Conservation (phyloP, 768 basidiomycete species). For the Psilocybe cubensis region DNA sequence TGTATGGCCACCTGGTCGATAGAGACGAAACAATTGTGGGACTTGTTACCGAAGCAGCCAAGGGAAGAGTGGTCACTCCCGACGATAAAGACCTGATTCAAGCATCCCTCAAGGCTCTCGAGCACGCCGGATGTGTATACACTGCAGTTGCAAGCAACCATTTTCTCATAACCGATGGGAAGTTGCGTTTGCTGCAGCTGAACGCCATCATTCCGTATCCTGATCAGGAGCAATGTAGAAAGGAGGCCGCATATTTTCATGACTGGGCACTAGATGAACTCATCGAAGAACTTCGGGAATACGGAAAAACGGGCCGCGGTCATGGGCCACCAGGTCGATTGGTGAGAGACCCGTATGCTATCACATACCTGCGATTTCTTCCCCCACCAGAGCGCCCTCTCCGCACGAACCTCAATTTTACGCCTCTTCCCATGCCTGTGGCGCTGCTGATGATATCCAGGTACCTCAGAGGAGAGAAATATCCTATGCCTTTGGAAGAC, state of each 20-base stretch:
- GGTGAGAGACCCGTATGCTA: conserved; percentile 5
- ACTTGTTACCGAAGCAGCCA: conserved; percentile 37
- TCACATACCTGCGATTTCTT: conserved; percentile 2
- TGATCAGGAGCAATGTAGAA: conserved; percentile 22
- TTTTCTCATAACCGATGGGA: conserved; percentile 37
- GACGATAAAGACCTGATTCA: conserved; percentile 35
- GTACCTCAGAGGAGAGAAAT: too few species aligned
- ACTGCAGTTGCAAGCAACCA: conserved; percentile 20
- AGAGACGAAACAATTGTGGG: conserved; percentile 34
- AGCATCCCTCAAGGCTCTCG: conserved; percentile 31
- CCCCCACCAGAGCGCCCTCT: background rate
- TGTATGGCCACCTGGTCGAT: conserved; percentile 37
- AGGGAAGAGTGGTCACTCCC: conserved; percentile 30
- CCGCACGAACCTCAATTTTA: too few species aligned
- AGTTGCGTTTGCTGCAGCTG: conserved; percentile 36
- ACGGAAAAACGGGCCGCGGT: conserved; percentile 11
- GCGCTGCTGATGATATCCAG: too few species aligned
- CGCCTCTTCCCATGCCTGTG: too few species aligned
- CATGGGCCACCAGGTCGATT: conserved; percentile 10
- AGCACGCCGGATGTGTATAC: conserved; percentile 30
- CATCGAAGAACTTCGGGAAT: conserved; percentile 26
- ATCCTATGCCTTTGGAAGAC: too few species aligned
- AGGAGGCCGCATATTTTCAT: conserved; percentile 25
- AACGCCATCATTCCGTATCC: conserved; percentile 19
- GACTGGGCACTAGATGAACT: conserved; percentile 28